Evolutionary conservation across 257 asterid species (phyloP).

Genomic region (Primulina huaijiensis): DNA sequence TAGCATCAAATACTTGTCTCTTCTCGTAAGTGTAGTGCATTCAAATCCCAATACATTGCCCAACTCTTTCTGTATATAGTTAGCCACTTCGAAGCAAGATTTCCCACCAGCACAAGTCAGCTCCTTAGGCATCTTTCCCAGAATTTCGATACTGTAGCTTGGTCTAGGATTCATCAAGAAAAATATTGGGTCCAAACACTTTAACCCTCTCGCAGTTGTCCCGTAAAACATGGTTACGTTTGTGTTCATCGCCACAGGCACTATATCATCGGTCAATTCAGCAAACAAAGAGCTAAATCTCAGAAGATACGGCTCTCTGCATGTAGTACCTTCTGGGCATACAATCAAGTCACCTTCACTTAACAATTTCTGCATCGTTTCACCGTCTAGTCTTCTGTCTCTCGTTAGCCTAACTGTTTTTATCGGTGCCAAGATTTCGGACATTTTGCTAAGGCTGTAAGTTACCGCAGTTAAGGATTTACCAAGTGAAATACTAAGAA

Average conservation of each 20-base stretch:
- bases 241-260: slow-evolving; percentile 84
- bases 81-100: slow-evolving; percentile 77
- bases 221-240: slow-evolving; percentile 80
- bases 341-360: slow-evolving; percentile 75
- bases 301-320: slow-evolving; percentile 82
- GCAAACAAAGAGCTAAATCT: slow-evolving; percentile 89
- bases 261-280: slow-evolving; percentile 69
- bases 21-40: slow-evolving; percentile 73
- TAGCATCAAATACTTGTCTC: slow-evolving; percentile 88
- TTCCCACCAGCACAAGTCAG: slow-evolving; percentile 74
- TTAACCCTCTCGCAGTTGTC: slow-evolving; percentile 86
- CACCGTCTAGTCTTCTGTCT: slow-evolving; percentile 52
- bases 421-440: slow-evolving; percentile 76
- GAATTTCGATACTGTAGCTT: slow-evolving; percentile 39
- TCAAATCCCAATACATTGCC: slow-evolving; percentile 80
- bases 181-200: slow-evolving; percentile 84
- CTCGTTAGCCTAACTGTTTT: slow-evolving; percentile 62
- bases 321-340: slow-evolving; percentile 96
- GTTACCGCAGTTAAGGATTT: slow-evolving; percentile 79
- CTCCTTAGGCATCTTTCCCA: slow-evolving; percentile 57
- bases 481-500: slow-evolving; percentile 49
- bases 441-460: slow-evolving; percentile 81
- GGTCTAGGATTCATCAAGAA: slow-evolving; percentile 85
- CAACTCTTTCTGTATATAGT: slow-evolving; percentile 62
- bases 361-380: slow-evolving; percentile 51